Evolutionary conservation across 2,329 filamentous ascomycete species (phyloP), one percentile per base, ranked within the genome.

Genomic region (Apiospora pterosperma): DNA sequence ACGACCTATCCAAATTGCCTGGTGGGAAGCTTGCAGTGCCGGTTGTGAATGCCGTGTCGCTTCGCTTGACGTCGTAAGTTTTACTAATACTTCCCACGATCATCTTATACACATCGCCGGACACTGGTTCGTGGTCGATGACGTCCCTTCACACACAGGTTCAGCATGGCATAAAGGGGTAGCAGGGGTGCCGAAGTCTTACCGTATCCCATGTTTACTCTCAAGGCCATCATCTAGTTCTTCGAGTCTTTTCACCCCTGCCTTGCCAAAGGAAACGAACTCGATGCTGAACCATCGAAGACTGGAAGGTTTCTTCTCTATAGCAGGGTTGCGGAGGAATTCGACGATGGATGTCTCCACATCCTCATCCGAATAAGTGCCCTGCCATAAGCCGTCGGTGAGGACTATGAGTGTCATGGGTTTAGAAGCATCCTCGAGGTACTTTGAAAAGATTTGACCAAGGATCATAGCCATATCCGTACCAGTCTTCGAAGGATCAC

Each of bases 71-170:
- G 48, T 55, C 48, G 48, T 21, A 55, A 2, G 1, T 12, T 2
- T 60, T 41, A 3, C n/a, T 60, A 5, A 64, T 14, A 34, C 73
- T 75, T 10, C 73, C 73, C 2, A 75, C 62, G 14, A 75, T 70
- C 73, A 76, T 75, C 48, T 76, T 76, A 28, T 75, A 71, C 14
- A 75, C 64, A 42, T 76, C 70, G 0, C 71, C 71, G 1, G 62
- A 42, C 0, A 69, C 67, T 7, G 63, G 70, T 28, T 75, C 73
- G 0, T 68, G 71, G 38, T 75, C 74, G 23, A 75, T 71, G 28
- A 76, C 62, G 44, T 75, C 74, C 2, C 72, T 71, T 34, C 0
- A 34, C 12, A 38, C 12, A 28, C 16, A n/a, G 11, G 4, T n/a
- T 63, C 25, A 63, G 44, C 11, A 36, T 12, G 11, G 4, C n/a